Percentiles rank a stretch among this genome's conserved stretches.
Conservation (phyloP, 2,329 filamentous ascomycete genomes). For the Diaporthe sp. region DNA sequence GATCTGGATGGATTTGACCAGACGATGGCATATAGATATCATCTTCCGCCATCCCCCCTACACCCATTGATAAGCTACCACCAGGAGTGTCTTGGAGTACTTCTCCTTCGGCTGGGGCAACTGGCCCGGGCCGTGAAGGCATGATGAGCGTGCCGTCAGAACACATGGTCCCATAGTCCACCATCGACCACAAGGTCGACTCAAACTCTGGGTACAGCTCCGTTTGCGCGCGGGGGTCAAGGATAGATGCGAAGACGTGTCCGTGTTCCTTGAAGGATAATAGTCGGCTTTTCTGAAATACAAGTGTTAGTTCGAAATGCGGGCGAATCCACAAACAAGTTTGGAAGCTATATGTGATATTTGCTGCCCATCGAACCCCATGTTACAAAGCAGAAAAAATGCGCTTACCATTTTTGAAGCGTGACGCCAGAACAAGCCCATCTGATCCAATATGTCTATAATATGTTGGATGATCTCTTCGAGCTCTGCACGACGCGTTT, state of each 20-base stretch:
- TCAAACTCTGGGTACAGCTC: background rate
- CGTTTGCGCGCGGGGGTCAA: background rate
- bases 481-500: background rate
- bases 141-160: background rate
- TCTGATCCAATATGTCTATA: background rate
- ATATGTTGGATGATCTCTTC: background rate
- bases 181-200: background rate
- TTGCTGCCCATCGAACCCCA: too few relatives aligned
- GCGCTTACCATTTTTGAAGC: background rate
- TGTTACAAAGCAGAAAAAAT: background rate
- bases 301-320: background rate
- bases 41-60: too few relatives aligned
- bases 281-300: background rate
- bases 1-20: background rate
- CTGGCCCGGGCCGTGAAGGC: background rate
- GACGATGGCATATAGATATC: background rate
- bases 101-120: background rate
- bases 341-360: background rate
- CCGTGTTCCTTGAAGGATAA: background rate
- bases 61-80: background rate
- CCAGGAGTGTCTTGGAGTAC: background rate
- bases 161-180: conserved; percentile 10
- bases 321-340: background rate
- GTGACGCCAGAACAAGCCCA: background rate
- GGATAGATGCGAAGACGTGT: background rate